A percentile compares a stretch with the other conserved stretches of the same genome.
These are phyloP conservation scores for Umbelopsis vinacea DNA, from an alignment of 192 early-diverging fungal genomes.

Conservation along the genomic window DNA sequence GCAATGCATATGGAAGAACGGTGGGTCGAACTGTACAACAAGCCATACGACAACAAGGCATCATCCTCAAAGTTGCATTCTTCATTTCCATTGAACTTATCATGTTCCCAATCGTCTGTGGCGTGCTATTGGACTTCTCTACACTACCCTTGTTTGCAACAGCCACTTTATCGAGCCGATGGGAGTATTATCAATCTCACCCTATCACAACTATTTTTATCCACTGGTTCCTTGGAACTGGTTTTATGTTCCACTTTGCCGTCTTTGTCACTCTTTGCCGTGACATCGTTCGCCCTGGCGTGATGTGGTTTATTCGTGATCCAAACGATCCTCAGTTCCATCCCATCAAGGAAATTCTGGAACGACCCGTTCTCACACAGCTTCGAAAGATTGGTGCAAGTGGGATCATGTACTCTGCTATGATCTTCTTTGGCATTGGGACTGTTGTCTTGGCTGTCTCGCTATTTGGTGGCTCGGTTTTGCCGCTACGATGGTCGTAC, in stretches of 20 bases:
- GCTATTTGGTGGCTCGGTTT: constrained; percentile 39
- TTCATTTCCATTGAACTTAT: constrained; percentile 89
- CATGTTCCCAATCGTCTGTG: constrained; percentile 88
- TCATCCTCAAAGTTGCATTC: constrained; percentile 73
- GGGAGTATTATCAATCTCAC: constrained; percentile 54
- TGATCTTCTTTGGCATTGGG: constrained; percentile 80
- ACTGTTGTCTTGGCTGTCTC: constrained; percentile 46
- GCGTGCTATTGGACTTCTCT: constrained; percentile 80
- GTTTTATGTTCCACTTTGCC: constrained; percentile 93
- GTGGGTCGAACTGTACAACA: constrained; percentile 44
- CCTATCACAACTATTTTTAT: constrained; percentile 71
- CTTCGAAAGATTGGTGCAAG: constrained; percentile 81
- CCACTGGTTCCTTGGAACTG: constrained; percentile 94
- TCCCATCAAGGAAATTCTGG: constrained; percentile 90
- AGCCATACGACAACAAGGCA: constrained; percentile 53
- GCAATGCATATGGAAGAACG: constrained; percentile 45
- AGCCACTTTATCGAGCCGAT: constrained; percentile 52
- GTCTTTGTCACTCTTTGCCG: constrained; percentile 78
- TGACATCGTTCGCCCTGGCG: constrained; percentile 85
- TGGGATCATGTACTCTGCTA: constrained; percentile 78
- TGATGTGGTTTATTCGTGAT: constrained; percentile 98
- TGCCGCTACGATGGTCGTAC: constrained; percentile 69
- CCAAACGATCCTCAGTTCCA: constrained; percentile 93
- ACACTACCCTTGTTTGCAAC: constrained; percentile 76
- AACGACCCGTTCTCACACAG: constrained; percentile 75